A percentile compares a stretch with the other conserved stretches of the same genome.
phyloP scores from a whole-genome alignment of 1,139 yeast species.

The Oligophagozyma castellii region DNA sequence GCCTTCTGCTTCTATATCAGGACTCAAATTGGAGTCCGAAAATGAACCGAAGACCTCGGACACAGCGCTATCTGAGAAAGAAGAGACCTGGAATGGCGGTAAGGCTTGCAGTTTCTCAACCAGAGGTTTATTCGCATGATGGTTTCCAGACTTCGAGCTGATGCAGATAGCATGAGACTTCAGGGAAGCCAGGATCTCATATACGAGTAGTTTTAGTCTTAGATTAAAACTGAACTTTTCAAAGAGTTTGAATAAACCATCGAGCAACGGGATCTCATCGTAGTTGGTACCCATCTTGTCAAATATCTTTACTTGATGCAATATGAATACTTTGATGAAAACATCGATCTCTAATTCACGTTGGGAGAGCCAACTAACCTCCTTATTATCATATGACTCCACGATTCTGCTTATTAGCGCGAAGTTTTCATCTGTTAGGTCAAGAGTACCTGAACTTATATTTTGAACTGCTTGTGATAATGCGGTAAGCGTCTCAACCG shows the following conservation, averaged over 20 bases:
- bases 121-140: slow-evolving; percentile 6
- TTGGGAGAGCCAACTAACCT: slow-evolving; percentile 5
- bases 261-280: slow-evolving; percentile 4
- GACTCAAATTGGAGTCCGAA: slow-evolving; percentile 6
- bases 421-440: slow-evolving; percentile 9
- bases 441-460: slow-evolving; percentile 5
- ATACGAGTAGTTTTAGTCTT: slow-evolving; percentile 43
- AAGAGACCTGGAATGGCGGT: slow-evolving; percentile 24
- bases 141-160: slow-evolving; percentile 3
- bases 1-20: slow-evolving; percentile 1
- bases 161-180: slow-evolving; percentile 26
- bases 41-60: slow-evolving; percentile 1
- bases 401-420: slow-evolving; percentile 8
- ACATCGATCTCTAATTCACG: slow-evolving; percentile 12
- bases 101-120: slow-evolving; percentile 14
- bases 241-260: slow-evolving; percentile 13
- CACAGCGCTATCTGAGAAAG: slow-evolving; percentile 12
- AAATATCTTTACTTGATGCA: slow-evolving; percentile 19
- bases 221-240: slow-evolving; percentile 28
- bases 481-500: slow-evolving; percentile 15
- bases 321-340: slow-evolving; percentile 17
- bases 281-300: slow-evolving; percentile 8
- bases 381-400: slow-evolving; percentile 7
- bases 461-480: slow-evolving; percentile 13
- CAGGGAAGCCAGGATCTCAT: slow-evolving; percentile 48